Evolutionary conservation across 2,329 filamentous ascomycete species (phyloP).

Genomic region (Lachnellula occidentalis): DNA sequence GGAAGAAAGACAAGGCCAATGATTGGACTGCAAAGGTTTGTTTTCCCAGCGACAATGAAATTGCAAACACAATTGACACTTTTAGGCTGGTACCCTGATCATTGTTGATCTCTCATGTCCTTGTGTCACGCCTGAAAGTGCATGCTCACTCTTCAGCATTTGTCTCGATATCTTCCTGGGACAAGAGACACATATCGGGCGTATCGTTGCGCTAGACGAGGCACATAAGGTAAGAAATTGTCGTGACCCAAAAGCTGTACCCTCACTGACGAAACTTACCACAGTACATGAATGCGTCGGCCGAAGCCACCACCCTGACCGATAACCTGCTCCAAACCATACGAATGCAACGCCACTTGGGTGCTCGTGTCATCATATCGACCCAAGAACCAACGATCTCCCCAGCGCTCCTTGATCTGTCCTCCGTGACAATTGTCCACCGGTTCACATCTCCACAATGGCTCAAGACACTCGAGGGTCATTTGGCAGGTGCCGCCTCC

Average conservation of each 20-base stretch:
- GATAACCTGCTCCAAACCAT: slow-evolving; percentile 57
- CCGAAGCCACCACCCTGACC: slow-evolving; percentile 53
- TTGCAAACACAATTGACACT: not conserved
- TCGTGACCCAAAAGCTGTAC: no score
- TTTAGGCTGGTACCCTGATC: slow-evolving; percentile 47
- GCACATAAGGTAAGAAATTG: slow-evolving; percentile 68
- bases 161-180: slow-evolving; percentile 62
- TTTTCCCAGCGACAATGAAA: not conserved
- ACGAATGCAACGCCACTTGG: slow-evolving; percentile 65
- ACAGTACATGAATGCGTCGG: slow-evolving; percentile 56
- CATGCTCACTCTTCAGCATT: slow-evolving; percentile 69
- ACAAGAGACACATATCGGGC: slow-evolving; percentile 42
- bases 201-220: slow-evolving; percentile 67
- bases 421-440: slow-evolving; percentile 66
- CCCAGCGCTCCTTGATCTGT: slow-evolving; percentile 62
- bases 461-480: slow-evolving; percentile 34
- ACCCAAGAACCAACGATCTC: slow-evolving; percentile 75
- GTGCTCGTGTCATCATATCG: slow-evolving; percentile 61
- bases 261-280: no score
- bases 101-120: slow-evolving; percentile 71
- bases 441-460: slow-evolving; percentile 64
- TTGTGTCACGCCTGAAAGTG: slow-evolving; percentile 59
- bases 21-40: slow-evolving; percentile 23
- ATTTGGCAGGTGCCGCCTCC: slow-evolving; percentile 41
- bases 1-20: slow-evolving; percentile 14